phyloP scores from a whole-genome alignment of 257 asterid genomes.

The Solanum pimpinellifolium region DNA sequence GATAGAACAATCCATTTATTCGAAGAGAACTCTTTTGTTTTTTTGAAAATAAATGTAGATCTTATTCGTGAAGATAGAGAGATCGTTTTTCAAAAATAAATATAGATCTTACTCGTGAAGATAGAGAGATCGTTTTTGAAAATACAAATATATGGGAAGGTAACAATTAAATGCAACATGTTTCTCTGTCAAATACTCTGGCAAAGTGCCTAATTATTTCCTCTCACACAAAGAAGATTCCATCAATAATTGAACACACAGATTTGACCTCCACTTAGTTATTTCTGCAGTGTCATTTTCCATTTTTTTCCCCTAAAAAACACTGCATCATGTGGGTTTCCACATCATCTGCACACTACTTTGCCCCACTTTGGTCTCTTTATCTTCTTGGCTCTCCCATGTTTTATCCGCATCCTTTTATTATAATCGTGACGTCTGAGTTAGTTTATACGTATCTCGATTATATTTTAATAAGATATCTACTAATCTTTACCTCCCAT shows the following conservation, averaged over 20 bases:
- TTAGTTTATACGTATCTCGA: accelerated
- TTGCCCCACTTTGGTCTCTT: background rate
- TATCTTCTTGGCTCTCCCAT: background rate
- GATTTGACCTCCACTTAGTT: background rate
- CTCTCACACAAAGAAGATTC: background rate
- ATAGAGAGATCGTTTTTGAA: background rate
- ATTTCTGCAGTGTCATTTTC: background rate
- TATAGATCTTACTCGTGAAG: background rate
- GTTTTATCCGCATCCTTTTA: background rate
- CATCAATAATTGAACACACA: background rate
- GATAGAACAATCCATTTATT: background rate
- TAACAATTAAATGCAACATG: background rate
- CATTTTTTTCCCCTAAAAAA: too few species aligned
- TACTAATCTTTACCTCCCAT: background rate
- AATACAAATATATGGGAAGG: background rate
- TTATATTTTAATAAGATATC: background rate
- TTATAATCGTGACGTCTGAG: accelerated
- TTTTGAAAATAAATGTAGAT: background rate
- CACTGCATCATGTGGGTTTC: background rate
- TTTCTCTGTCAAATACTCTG: background rate
- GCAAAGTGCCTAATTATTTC: background rate
- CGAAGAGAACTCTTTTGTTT: background rate
- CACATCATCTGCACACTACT: background rate
- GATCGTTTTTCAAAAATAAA: too few species aligned
- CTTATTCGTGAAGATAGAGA: too few species aligned